phyloP scores from a whole-genome alignment of 257 asterid species.

The Vinca minor region DNA sequence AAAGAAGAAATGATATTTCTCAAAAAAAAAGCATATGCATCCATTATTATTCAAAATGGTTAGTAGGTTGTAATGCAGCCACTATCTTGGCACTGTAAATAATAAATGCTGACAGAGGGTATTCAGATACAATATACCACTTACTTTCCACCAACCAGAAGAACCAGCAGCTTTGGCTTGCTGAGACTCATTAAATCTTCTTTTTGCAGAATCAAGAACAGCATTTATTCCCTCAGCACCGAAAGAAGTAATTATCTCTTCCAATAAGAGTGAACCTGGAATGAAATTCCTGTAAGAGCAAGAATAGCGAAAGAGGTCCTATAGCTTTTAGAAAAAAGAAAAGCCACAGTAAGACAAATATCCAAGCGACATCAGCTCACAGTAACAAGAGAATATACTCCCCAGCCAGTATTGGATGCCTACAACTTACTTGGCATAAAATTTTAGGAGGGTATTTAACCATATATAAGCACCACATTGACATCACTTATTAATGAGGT shows the following conservation, averaged over 20 bases:
- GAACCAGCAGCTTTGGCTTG: slow-evolving; percentile 63
- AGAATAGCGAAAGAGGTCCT: neutral
- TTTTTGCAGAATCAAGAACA: slow-evolving; percentile 66
- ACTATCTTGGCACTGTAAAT: neutral
- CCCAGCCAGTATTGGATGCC: too few relatives aligned
- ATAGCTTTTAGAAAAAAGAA: neutral
- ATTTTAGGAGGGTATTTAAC: too few relatives aligned
- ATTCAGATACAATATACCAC: slow-evolving; percentile 23
- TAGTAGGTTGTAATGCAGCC: neutral
- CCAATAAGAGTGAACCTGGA: slow-evolving; percentile 76
- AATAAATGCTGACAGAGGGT: neutral
- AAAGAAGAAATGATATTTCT: too few relatives aligned
- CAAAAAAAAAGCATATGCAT: neutral
- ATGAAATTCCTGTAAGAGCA: slow-evolving; percentile 12
- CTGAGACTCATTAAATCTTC: slow-evolving; percentile 76
- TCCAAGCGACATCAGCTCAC: neutral
- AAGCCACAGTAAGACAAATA: neutral
- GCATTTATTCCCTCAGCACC: slow-evolving; percentile 72
- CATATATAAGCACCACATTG: too few relatives aligned
- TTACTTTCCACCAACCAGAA: slow-evolving; percentile 92
- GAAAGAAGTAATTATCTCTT: slow-evolving; percentile 60
- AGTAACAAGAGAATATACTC: neutral
- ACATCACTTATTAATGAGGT: too few relatives aligned
- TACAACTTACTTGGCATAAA: too few relatives aligned
- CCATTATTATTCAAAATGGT: neutral